These are phyloP conservation scores for Lyophyllum shimeji DNA, from an alignment of 768 basidiomycete species.

Conservation along the genomic window DNA sequence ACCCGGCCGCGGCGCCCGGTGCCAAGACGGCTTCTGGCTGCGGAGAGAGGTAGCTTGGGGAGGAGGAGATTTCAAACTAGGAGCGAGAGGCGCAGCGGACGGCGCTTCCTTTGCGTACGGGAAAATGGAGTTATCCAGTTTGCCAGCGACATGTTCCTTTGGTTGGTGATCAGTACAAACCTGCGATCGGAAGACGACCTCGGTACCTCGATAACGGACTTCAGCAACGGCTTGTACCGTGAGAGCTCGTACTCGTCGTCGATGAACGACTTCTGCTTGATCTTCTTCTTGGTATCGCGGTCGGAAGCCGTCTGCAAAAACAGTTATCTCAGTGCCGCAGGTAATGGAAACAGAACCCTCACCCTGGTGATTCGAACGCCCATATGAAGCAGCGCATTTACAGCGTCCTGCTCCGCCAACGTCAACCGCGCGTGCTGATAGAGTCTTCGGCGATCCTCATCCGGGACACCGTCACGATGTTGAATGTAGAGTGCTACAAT, in stretches of 20 bases:
- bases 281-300: constrained; percentile 74
- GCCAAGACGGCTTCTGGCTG: constrained; percentile 89
- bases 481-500: constrained; percentile 96
- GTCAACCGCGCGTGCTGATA: constrained; percentile 93
- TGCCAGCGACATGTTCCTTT: constrained; percentile 81
- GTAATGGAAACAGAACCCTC: constrained; percentile 19
- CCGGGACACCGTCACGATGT: constrained; percentile 95
- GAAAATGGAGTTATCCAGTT: constrained; percentile 76
- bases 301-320: constrained; percentile 63
- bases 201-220: constrained; percentile 78
- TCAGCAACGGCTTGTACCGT: constrained; percentile 83
- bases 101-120: constrained; percentile 89
- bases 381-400: constrained; percentile 81
- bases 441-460: constrained; percentile 90
- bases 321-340: not conserved
- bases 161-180: not conserved
- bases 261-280: constrained; percentile 70
- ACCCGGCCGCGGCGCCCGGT: constrained; percentile 65
- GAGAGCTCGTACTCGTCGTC: constrained; percentile 99
- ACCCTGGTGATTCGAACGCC: constrained; percentile 87
- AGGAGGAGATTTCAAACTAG: constrained; percentile 49
- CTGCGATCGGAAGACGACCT: not conserved
- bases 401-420: constrained; percentile 88
- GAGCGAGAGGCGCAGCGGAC: constrained; percentile 42
- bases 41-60: constrained; percentile 75